Evolutionary conservation across 2,329 filamentous ascomycete genomes (phyloP).

Genomic region (Alternaria tenuissima): DNA sequence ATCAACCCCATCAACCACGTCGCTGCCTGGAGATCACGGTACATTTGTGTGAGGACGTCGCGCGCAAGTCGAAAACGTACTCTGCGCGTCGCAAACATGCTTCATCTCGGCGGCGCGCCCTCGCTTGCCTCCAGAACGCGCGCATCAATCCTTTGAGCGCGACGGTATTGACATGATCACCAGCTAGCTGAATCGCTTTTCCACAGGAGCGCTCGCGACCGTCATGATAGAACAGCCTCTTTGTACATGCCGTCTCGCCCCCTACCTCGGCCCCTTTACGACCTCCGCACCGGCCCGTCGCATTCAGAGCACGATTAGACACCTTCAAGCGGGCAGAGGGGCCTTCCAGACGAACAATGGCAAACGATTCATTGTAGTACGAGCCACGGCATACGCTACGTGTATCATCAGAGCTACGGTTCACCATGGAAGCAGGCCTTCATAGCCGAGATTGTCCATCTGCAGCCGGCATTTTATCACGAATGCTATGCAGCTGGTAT

Average conservation of each 20-base stretch:
- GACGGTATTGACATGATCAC: neutral
- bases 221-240: neutral
- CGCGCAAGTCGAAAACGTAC: neutral
- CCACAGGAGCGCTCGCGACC: neutral
- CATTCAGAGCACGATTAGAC: neutral
- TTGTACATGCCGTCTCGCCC: neutral
- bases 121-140: slow-evolving; percentile 7
- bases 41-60: slow-evolving; percentile 8
- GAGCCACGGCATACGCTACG: neutral
- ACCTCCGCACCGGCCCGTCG: neutral
- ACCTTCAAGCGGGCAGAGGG: neutral
- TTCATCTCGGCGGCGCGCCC: slow-evolving; percentile 10
- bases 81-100: slow-evolving; percentile 10
- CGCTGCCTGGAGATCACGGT: slow-evolving; percentile 18
- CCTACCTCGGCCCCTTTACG: neutral
- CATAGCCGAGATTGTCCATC: neutral
- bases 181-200: neutral
- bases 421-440: neutral
- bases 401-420: neutral
- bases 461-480: neutral
- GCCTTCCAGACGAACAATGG: neutral
- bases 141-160: neutral
- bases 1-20: slow-evolving; percentile 21
- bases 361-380: neutral
- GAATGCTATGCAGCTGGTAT: neutral